These are phyloP conservation scores for Dendrobium catenatum DNA, from an alignment of 106 monocot species.

Conservation along the genomic window DNA sequence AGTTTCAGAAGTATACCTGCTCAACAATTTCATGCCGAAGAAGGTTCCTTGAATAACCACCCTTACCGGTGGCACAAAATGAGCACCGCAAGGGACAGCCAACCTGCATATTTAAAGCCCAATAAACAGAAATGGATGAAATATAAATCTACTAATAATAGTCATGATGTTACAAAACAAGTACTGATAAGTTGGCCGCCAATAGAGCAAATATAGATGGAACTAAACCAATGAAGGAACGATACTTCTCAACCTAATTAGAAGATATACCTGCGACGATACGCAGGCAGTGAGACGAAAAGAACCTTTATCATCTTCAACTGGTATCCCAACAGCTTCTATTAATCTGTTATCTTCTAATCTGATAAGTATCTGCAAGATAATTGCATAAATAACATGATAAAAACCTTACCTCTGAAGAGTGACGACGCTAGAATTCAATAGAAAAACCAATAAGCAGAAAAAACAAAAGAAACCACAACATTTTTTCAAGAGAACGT, in stretches of 20 bases:
- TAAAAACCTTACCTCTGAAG: background rate
- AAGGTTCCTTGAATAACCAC: conserved; percentile 90
- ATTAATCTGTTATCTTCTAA: conserved; percentile 88
- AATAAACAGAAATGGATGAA: background rate
- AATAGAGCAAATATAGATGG: background rate
- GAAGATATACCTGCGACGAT: conserved; percentile 70
- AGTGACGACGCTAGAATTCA: background rate
- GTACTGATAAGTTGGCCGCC: background rate
- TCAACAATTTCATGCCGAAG: conserved; percentile 85
- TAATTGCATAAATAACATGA: conserved; percentile 2
- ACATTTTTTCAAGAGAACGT: too few relatives aligned
- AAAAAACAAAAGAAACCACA: too few relatives aligned
- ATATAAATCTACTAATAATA: background rate
- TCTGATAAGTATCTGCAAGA: conserved; percentile 71
- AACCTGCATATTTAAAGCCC: conserved; percentile 34
- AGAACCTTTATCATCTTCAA: conserved; percentile 64
- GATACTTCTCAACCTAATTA: background rate
- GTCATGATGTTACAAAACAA: background rate
- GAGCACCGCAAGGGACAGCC: conserved; percentile 88
- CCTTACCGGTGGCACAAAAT: conserved; percentile 97
- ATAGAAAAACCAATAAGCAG: too few relatives aligned
- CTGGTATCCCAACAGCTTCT: conserved; percentile 93
- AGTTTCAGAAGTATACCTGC: conserved; percentile 41
- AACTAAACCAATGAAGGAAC: background rate
- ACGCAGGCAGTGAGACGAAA: conserved; percentile 85